Base-by-base conservation (phyloP, 2,329 filamentous ascomycete species). In the Verticillium nubilum region DNA sequence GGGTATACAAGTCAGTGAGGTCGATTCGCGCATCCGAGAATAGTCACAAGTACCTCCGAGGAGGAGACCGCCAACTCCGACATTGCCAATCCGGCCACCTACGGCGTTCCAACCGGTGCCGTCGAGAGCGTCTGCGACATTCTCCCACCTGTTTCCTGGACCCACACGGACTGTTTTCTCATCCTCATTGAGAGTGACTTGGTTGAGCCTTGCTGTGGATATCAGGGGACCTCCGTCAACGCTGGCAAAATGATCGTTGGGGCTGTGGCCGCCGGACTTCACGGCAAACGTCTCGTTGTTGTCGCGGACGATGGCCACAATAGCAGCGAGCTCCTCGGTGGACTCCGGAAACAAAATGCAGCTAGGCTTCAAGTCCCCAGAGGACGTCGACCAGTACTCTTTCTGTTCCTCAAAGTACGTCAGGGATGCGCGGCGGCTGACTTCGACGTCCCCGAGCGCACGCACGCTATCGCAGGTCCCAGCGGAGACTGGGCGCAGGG, bases 211-310 rank as follows among this genome's bases (percentile, higher is more conserved):
- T 60, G 71, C 72, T 12, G 82, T 74, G 17, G 81, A 81, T 62
- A 86, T 78, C 5, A 81, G 68, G 1, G 81, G 72, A 0, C 80
- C 81, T 2, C 71, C 76, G 15, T 76, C 68, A 54, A 81, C 78
- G 63, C 78, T 86, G 2, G 82, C 76, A 42, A 78, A 79, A 61
- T 79, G 78, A 19, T 79, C 74, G 65, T 84, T 84, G 4, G 82
- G 79, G 59, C 80, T 82, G 69, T 86, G 83, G 1, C 84, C 84
- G 28, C 83, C 84, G 7, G 80, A 80, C 64, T 83, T 81, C 64
- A 84, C 70, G 6, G 83, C 82, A 63, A 86, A 86, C 2, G 68
- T 69, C 58, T 79, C 80, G 37, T 76, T 72, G 50, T 76, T 76
- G 33, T 76, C 69, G 7, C 73, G 75, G 13, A 86, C 74, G 29